phyloP scores from a whole-genome alignment of 192 early-diverging fungal species.

The Irineochytrium annulatum region DNA sequence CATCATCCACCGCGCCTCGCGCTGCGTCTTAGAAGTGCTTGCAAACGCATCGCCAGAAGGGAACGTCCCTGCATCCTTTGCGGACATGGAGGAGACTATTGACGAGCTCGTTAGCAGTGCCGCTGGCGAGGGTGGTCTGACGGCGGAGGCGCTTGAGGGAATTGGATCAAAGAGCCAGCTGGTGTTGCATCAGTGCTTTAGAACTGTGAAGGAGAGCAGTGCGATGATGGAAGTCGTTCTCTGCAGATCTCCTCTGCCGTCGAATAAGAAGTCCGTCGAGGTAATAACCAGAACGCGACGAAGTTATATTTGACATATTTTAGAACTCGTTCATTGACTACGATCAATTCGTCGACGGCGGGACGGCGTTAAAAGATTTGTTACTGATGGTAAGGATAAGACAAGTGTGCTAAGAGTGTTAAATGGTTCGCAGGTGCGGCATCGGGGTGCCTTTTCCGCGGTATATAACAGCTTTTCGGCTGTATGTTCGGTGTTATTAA shows the following conservation, averaged over 20 bases:
- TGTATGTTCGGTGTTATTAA: constrained; percentile 66
- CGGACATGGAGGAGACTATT: too few relatives aligned
- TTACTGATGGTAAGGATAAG: too few relatives aligned
- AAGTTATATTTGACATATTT: not conserved
- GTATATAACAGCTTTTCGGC: constrained; percentile 74
- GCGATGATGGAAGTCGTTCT: constrained; percentile 46
- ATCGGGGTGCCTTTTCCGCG: constrained; percentile 87
- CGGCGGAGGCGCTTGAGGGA: constrained; percentile 39
- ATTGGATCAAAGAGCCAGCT: constrained; percentile 73
- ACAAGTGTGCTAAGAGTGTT: too few relatives aligned
- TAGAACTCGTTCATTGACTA: constrained; percentile 10
- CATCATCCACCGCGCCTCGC: constrained; percentile 19
- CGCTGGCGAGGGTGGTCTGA: constrained; percentile 16
- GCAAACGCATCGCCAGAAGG: constrained; percentile 66
- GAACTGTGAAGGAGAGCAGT: constrained; percentile 84
- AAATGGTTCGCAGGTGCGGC: too few relatives aligned
- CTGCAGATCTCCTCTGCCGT: constrained; percentile 35
- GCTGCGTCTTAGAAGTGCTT: constrained; percentile 30
- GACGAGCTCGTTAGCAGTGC: constrained; percentile 42
- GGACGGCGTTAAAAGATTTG: too few relatives aligned
- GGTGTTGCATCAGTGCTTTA: constrained; percentile 87
- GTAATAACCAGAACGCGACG: too few relatives aligned
- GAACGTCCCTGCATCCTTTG: constrained; percentile 76
- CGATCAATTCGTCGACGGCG: constrained; percentile 28
- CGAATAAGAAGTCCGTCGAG: constrained; percentile 10